Conservation (phyloP, 2,329 filamentous ascomycete species). For the Aspergillus sp. region DNA sequence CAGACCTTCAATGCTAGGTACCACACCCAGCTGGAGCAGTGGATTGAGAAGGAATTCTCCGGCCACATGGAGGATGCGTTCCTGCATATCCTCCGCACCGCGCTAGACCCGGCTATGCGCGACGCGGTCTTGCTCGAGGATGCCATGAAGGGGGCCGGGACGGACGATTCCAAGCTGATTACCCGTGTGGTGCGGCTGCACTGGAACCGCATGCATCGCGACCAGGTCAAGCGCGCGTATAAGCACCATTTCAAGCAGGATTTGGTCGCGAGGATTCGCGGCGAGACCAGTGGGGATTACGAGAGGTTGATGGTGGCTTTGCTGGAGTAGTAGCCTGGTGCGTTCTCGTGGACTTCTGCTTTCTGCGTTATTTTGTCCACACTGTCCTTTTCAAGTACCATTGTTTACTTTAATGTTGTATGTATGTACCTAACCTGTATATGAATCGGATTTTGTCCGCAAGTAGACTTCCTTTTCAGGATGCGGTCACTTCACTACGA, state of each 20-base stretch:
- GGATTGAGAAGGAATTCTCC: slow-evolving; percentile 73
- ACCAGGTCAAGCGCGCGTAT: slow-evolving; percentile 71
- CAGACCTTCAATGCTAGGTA: slow-evolving; percentile 67
- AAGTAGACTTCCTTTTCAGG: too few relatives aligned
- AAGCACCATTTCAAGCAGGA: slow-evolving; percentile 59
- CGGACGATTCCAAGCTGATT: slow-evolving; percentile 72
- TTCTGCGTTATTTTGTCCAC: neutral
- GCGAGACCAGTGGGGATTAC: slow-evolving; percentile 82
- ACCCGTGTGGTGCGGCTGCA: slow-evolving; percentile 69
- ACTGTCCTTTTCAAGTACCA: neutral
- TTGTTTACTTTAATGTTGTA: too few relatives aligned
- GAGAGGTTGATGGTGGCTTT: slow-evolving; percentile 63
- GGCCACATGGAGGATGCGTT: slow-evolving; percentile 88
- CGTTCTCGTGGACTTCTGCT: too few relatives aligned
- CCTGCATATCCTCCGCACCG: slow-evolving; percentile 66
- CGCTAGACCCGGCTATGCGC: slow-evolving; percentile 70
- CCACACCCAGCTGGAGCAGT: slow-evolving; percentile 57
- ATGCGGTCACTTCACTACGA: too few relatives aligned
- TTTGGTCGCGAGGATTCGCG: slow-evolving; percentile 60
- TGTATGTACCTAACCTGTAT: too few relatives aligned
- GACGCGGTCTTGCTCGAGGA: slow-evolving; percentile 77
- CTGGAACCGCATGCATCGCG: slow-evolving; percentile 69
- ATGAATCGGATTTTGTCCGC: neutral
- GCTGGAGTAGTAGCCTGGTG: slow-evolving; percentile 35
- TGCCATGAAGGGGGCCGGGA: slow-evolving; percentile 77